phyloP scores from a whole-genome alignment of 805 yeast species.

The Candida multigemmis region DNA sequence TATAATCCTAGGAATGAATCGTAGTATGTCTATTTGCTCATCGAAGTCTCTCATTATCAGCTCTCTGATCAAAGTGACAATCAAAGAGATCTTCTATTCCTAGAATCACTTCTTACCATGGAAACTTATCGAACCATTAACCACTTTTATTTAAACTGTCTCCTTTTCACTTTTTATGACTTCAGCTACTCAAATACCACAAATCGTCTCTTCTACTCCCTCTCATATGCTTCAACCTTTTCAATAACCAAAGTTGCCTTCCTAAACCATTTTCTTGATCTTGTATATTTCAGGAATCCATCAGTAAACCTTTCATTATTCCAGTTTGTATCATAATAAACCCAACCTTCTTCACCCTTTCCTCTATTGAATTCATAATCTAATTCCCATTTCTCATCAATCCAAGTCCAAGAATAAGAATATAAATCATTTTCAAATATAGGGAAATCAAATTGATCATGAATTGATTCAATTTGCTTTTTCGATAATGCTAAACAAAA shows the following conservation, averaged over 20 bases:
- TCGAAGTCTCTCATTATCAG: no score
- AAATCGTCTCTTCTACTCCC: no score
- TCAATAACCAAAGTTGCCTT: slow-evolving; percentile 28
- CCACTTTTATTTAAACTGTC: no score
- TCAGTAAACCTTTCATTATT: slow-evolving; percentile 27
- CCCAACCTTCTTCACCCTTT: slow-evolving; percentile 41
- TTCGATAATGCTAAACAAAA: slow-evolving; percentile 35
- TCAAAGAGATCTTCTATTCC: no score
- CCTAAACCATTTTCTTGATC: slow-evolving; percentile 44
- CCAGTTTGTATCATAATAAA: slow-evolving; percentile 47
- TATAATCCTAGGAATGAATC: no score
- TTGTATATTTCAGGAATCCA: slow-evolving; percentile 40
- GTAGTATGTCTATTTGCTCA: no score
- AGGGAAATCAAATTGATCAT: slow-evolving; percentile 38
- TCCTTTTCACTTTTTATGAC: no score
- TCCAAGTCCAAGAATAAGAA: slow-evolving; percentile 46
- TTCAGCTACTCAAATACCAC: no score
- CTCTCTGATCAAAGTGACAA: no score
- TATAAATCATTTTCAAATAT: slow-evolving; percentile 25
- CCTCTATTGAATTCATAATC: slow-evolving; percentile 32
- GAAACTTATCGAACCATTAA: no score
- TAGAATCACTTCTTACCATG: no score
- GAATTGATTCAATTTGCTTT: slow-evolving; percentile 14
- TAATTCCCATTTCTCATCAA: slow-evolving; percentile 42
- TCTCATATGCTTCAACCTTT: no score